phyloP scores from a whole-genome alignment of 441 rosid species.

The Macaranga tanarius region DNA sequence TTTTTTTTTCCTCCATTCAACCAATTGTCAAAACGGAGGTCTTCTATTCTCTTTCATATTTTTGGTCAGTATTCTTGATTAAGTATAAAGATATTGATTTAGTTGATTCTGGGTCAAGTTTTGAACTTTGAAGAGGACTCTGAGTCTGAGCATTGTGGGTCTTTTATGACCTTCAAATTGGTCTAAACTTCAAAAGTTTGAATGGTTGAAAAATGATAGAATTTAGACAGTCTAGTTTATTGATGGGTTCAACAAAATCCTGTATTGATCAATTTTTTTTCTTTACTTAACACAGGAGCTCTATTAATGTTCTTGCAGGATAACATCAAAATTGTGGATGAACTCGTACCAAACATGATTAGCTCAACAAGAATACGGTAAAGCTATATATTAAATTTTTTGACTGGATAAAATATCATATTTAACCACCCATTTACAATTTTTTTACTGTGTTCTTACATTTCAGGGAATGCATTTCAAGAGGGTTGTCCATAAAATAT shows the following conservation, averaged over 20 bases:
- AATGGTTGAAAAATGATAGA: background rate
- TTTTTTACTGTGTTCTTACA: background rate
- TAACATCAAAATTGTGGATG: conserved; percentile 56
- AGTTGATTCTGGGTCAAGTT: background rate
- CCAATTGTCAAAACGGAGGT: background rate
- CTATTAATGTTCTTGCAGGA: conserved; percentile 33
- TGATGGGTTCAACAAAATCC: background rate
- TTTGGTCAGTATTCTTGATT: background rate
- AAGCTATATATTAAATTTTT: background rate
- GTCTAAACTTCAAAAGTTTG: conserved; percentile 9
- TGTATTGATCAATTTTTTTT: background rate
- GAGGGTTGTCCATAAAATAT: conserved; percentile 75
- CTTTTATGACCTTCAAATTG: background rate
- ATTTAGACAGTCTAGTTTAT: background rate
- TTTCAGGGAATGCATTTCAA: conserved; percentile 70
- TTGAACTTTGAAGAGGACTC: background rate
- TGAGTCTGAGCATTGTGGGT: background rate
- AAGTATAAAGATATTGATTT: background rate
- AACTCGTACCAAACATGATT: conserved; percentile 67
- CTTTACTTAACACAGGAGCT: background rate
- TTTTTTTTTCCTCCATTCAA: background rate
- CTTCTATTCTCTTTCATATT: background rate
- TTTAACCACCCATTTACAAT: background rate
- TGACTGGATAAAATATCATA: background rate
- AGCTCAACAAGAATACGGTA: conserved; percentile 85